Base-by-base conservation (phyloP, 1,284 basidiomycete genomes). In the Apiotrichum akiyoshidainum region DNA sequence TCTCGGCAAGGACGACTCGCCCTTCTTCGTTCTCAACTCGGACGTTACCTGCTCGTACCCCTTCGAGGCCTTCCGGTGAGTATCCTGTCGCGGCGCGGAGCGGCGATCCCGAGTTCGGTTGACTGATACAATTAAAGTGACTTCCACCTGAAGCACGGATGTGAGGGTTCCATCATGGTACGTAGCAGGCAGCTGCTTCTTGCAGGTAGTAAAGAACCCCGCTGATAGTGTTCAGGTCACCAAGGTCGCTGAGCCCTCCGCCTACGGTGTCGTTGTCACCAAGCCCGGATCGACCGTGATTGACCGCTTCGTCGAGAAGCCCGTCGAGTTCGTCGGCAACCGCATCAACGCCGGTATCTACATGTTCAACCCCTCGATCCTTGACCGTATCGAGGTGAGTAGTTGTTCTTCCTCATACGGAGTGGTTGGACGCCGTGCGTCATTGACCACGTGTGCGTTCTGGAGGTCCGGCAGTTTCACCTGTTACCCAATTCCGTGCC, bases 301-400 rank as follows among this genome's bases (percentile, higher is more conserved):
- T 65, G 81, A 82, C 73, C 79, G 81, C 63, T 82, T 82, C 72
- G 81, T 82, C 51, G 81, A 82, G 72, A 82, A 82, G 74, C 81
- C 81, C 37, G 79, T 81, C 60, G 80, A 81, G 64, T 82, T 81
- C 59, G 81, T 82, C 56, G 81, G 81, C 47, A 82, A 82, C 78
- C 72, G 81, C 58, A 82, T 82, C 76, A 82, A 82, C 73, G 81
- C 81, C 60, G 81, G 81, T 71, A 82, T 82, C 76, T 82, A 82
- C 76, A 81, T 82, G 69, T 82, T 82, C 79, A 80, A 80, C 78
- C 81, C 81, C 13, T 76, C 72, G 42, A 73, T 82, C 47, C 73
- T 82, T 55, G 69, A 81, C 68, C 77, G 81, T 55, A 82, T 82
- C 60, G 79, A 82, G 74, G 78, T 80, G 57, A 59, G 75, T 52